Base-by-base conservation (phyloP, 495 filamentous ascomycete genomes). In the Xylaria longipes region DNA sequence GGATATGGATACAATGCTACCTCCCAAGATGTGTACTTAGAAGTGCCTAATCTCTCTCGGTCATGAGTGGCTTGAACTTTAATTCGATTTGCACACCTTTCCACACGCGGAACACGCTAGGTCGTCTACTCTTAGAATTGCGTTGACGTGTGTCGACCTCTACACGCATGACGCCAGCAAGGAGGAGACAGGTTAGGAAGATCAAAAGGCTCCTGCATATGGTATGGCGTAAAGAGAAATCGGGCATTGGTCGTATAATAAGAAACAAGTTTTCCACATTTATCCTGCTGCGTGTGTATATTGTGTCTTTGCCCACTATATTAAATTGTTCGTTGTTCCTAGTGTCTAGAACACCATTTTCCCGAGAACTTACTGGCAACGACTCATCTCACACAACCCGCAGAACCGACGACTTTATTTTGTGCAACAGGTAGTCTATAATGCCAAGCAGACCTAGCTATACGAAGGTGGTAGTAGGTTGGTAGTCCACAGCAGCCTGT, bases 181-280 rank as follows among this genome's bases (percentile, higher is more conserved):
- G 20, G 29, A 56, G 20, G 25, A 31, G 39, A 56, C 9, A 64
- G 1, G 37, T n/a, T 50, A 46, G 17, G 58, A 31, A 41, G 27
- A 33, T 22, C 8, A 17, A 70, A n/a, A 31, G 33, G 46, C 7
- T 17, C n/a, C 41, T 63, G 57, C 68, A 52, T 70, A 50, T 64
- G 20, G 58, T 63, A 61, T 70, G 43, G 68, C 68, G 58, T 70
- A 48, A 46, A 62, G 35, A 58, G 66, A 56, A 54, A n/a, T 6
- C 64, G 29, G 48, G n/a, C 17, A 22, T 37, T 60, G 11, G 66
- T 22, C 52, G n/a, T 58, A 58, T 57, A 68, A 68, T 68, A 68
- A 22, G 15, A 58, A 58, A 68, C 17, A 17, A 29, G 3, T 45
- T 68, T 68, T 29, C 25, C 41, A 29, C 52, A 2, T 68, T 45